A percentile compares a stretch with the other conserved stretches of the same genome.
These are phyloP conservation scores for Eutrema japonicum DNA, from an alignment of 345 rosid species.

Conservation along the genomic window DNA sequence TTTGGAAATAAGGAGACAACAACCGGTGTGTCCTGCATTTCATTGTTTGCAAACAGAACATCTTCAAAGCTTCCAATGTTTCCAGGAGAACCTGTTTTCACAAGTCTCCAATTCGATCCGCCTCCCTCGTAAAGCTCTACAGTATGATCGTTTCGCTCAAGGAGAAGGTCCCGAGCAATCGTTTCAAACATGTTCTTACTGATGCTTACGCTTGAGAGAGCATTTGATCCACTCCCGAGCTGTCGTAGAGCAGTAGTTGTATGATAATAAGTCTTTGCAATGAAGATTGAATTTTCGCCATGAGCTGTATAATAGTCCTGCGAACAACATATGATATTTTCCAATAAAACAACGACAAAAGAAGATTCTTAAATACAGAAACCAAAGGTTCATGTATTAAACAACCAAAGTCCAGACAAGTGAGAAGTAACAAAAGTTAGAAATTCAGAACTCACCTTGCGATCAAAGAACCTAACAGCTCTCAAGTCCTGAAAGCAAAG, in stretches of 20 bases:
- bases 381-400: background rate
- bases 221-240: slow-evolving; percentile 70
- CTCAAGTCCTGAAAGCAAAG: slow-evolving; percentile 65
- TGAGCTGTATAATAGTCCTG: slow-evolving; percentile 96
- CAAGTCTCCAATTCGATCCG: slow-evolving; percentile 90
- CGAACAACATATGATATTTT: slow-evolving; percentile 9
- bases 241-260: slow-evolving; percentile 88
- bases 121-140: slow-evolving; percentile 88
- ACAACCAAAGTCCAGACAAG: slow-evolving; percentile 2
- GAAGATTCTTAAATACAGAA: no score
- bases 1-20: slow-evolving; percentile 69
- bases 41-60: slow-evolving; percentile 88
- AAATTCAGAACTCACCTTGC: slow-evolving; percentile 66
- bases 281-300: slow-evolving; percentile 85
- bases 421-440: slow-evolving; percentile 1
- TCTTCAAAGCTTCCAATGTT: slow-evolving; percentile 96
- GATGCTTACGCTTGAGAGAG: slow-evolving; percentile 83
- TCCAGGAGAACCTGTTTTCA: slow-evolving; percentile 89
- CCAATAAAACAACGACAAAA: background rate
- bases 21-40: slow-evolving; percentile 93
- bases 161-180: slow-evolving; percentile 77
- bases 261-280: slow-evolving; percentile 88
- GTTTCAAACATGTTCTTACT: slow-evolving; percentile 91
- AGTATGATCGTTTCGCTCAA: slow-evolving; percentile 90
- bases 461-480: slow-evolving; percentile 88